Conservation (phyloP, 306 rosid species). For the Trifolium pratense region DNA sequence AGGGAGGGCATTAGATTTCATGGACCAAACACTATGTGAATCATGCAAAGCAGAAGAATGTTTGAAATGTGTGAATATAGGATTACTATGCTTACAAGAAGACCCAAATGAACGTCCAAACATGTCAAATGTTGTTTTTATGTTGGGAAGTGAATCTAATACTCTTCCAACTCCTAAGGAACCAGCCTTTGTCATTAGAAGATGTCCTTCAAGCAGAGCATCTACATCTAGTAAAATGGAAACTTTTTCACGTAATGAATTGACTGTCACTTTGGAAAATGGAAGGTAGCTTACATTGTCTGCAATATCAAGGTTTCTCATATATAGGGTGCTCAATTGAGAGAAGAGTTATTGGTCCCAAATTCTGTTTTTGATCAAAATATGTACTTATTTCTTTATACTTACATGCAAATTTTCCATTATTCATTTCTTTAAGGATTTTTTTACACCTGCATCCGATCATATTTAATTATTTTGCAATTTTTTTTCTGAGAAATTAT, state of each 20-base stretch:
- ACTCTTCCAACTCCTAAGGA: constrained; percentile 52
- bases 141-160: constrained; percentile 67
- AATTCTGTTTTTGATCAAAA: background rate
- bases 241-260: constrained; percentile 70
- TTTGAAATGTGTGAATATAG: constrained; percentile 60
- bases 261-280: constrained; percentile 68
- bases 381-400: background rate
- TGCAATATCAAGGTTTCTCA: background rate
- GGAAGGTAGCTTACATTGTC: constrained; percentile 51
- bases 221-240: constrained; percentile 70
- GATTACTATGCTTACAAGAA: constrained; percentile 74
- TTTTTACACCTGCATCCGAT: no score
- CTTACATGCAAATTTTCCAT: background rate
- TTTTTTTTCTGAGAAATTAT: no score
- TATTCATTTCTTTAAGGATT: no score
- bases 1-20: constrained; percentile 59
- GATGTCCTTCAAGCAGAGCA: constrained; percentile 77
- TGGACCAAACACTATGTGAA: constrained; percentile 54
- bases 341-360: background rate
- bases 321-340: background rate
- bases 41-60: constrained; percentile 59
- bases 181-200: background rate
- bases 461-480: no score
- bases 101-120: constrained; percentile 72
- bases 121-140: constrained; percentile 69